Evolutionary conservation across 495 filamentous ascomycete genomes (phyloP), one percentile per base, ranked within the genome.

Genomic region (Tuber aestivum): DNA sequence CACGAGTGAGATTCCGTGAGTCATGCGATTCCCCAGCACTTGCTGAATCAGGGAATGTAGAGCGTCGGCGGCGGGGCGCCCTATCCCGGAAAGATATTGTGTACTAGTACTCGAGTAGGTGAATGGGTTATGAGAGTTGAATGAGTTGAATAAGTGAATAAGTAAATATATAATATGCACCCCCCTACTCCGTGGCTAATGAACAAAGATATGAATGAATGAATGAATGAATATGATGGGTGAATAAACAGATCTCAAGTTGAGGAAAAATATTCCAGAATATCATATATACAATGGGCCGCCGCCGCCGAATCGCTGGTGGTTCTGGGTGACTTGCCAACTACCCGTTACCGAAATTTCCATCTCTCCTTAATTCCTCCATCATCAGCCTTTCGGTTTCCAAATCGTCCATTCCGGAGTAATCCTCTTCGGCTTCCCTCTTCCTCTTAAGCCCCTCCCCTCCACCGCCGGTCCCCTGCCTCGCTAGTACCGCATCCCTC

Each of bases 321-420:
- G n/a, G 48, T 10, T 27, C n/a, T 61, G 10, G 7, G 50, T n/a
- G 0, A 10, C 8, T 27, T n/a, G 4, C 14, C 12, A 27, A 14
- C 56, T 65, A 65, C 27, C 56, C 56, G n/a, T 65, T 65, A 20
- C 56, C 56, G 16, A 65, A 65, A 65, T 65, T 65, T 27, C 56
- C 3, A 35, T 65, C 56, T 35, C 56, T 65, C 56, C 35, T 35
- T 27, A 65, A 20, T 35, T 65, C 56, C 56, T 65, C 56, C 56
- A 65, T 18, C 56, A 65, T 65, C 27, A 65, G 27, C 27, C 32
- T 65, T 32, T 65, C 56, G 56, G 56, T 65, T 65, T 65, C 56
- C 56, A 65, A 35, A 35, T 65, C 56, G 56, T 65, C 56, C 56
- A 32, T 65, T 32, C 27, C 56, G 27, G 27, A 14, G 14, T 65